A percentile compares a stretch with the other conserved stretches of the same genome.
These are phyloP conservation scores for Tuber brumale DNA, from an alignment of 495 filamentous ascomycete genomes.

Conservation along the genomic window DNA sequence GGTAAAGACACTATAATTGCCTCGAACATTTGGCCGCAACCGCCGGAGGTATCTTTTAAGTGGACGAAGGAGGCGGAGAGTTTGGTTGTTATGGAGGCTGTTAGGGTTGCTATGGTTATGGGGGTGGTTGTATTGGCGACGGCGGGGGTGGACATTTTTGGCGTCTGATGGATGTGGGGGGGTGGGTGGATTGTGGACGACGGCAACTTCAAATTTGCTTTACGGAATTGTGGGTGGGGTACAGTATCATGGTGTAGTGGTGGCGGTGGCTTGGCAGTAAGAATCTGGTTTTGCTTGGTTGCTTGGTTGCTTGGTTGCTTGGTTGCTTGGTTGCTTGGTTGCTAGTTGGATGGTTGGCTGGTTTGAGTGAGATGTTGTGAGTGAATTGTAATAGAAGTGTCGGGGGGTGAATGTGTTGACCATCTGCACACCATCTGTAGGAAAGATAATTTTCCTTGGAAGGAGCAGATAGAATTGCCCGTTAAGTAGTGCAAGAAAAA, in stretches of 20 bases:
- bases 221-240: not conserved
- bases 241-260: not conserved
- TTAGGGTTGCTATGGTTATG: conserved; percentile 64
- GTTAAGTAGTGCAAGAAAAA: too few relatives aligned
- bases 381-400: not conserved
- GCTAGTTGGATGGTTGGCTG: not conserved
- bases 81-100: conserved; percentile 60
- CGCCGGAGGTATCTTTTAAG: conserved; percentile 88
- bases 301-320: not conserved
- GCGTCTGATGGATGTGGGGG: not conserved
- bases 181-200: not conserved
- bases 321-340: not conserved
- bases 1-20: conserved; percentile 63
- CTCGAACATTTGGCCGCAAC: conserved; percentile 92
- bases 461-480: not conserved
- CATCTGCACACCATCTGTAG: too few relatives aligned
- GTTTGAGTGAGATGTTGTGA: not conserved
- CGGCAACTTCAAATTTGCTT: too few relatives aligned
- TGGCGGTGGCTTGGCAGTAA: not conserved
- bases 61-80: conserved; percentile 80
- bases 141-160: not conserved
- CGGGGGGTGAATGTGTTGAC: not conserved
- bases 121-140: conserved; percentile 44
- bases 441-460: not conserved
- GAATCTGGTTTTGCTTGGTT: not conserved